Percentiles rank a stretch among this genome's conserved stretches.
Evolutionary conservation across 1,139 yeast genomes (phyloP).

Genomic region (Blastobotrys aristatus): DNA sequence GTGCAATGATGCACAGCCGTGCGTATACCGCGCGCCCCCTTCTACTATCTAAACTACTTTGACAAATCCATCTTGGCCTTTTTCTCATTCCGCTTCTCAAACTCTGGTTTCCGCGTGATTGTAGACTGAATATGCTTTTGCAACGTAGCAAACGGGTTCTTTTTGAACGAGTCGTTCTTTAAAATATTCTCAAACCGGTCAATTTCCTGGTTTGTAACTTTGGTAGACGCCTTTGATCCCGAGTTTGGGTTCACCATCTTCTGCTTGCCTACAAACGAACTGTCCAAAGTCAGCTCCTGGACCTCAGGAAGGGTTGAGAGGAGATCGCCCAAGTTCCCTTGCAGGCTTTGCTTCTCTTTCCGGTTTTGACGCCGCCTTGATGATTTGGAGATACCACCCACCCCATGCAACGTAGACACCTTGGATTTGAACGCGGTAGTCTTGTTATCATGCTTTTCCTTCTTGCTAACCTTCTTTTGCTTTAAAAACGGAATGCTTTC

Average conservation of each 20-base stretch:
- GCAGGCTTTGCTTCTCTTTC: slow-evolving; percentile 28
- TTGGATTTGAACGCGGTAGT: slow-evolving; percentile 18
- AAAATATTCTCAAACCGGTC: slow-evolving; percentile 27
- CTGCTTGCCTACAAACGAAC: slow-evolving; percentile 1
- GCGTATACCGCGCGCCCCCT: background rate
- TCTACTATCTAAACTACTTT: background rate
- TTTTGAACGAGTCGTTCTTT: slow-evolving; percentile 21
- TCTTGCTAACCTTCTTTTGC: slow-evolving; percentile 26
- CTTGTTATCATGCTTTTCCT: slow-evolving; percentile 28
- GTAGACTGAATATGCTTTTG: slow-evolving; percentile 21
- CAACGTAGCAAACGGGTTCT: slow-evolving; percentile 29
- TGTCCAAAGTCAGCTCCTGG: slow-evolving; percentile 8
- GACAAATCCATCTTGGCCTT: slow-evolving; percentile 7
- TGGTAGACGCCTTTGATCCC: slow-evolving; percentile 30
- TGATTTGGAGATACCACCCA: slow-evolving; percentile 29
- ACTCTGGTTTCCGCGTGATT: slow-evolving; percentile 24
- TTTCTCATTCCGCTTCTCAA: slow-evolving; percentile 14
- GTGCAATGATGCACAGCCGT: background rate
- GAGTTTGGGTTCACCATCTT: slow-evolving; percentile 22
- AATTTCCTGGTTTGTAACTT: slow-evolving; percentile 30
- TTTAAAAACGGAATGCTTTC: slow-evolving; percentile 25
- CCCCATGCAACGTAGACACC: slow-evolving; percentile 9
- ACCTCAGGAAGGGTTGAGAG: slow-evolving; percentile 30
- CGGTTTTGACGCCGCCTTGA: slow-evolving; percentile 23
- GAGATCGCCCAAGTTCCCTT: slow-evolving; percentile 29